Conservation (phyloP, 345 rosid genomes). For the Eutrema yunnanense region DNA sequence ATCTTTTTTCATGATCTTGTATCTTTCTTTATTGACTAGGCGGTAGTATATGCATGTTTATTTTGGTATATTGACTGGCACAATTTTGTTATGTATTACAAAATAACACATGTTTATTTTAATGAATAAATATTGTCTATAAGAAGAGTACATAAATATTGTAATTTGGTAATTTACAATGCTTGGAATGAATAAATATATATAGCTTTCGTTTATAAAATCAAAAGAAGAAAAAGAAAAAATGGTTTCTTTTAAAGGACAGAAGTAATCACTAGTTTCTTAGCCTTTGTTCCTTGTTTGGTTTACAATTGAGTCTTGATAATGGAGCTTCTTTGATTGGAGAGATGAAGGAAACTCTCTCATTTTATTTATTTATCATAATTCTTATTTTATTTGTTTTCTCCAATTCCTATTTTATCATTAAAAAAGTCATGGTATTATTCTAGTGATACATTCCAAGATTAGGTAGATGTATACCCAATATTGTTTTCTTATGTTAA, state of each 20-base stretch:
- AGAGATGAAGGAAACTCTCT: conserved; percentile 24
- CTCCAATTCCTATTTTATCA: background rate
- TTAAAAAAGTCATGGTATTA: background rate
- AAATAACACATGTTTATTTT: background rate
- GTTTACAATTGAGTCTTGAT: conserved; percentile 32
- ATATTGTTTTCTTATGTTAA: conserved; percentile 10
- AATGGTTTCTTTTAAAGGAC: conserved; percentile 4
- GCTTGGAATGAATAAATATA: background rate
- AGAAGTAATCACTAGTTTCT: conserved; percentile 24
- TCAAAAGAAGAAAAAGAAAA: background rate
- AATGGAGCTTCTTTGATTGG: conserved; percentile 33
- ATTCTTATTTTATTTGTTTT: background rate
- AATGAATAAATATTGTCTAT: background rate
- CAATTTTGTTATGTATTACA: background rate
- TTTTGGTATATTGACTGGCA: background rate
- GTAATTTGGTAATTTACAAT: background rate
- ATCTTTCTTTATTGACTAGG: background rate
- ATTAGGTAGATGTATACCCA: conserved; percentile 28
- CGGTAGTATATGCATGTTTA: background rate
- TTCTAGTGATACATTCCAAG: conserved; percentile 12
- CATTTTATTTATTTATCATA: background rate
- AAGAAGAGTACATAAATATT: background rate
- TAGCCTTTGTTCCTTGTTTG: conserved; percentile 27
- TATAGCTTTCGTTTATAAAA: background rate
- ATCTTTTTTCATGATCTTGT: background rate